Conservation (phyloP, 2,329 filamentous ascomycete species). For the Pestalotiopsis sp. region DNA sequence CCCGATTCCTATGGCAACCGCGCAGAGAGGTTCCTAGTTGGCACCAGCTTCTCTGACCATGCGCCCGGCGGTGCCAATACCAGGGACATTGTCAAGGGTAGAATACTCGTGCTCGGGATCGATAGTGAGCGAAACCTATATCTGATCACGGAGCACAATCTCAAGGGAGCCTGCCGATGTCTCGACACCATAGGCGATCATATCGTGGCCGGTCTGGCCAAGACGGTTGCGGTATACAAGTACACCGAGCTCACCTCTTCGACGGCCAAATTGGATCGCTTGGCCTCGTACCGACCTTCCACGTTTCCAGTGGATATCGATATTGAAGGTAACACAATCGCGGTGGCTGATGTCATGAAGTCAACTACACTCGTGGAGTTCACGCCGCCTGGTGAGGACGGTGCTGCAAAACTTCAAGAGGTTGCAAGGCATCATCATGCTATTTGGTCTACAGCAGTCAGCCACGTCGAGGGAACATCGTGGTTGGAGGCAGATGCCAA, state of each 20-base stretch:
- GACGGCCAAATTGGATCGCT: slow-evolving; percentile 64
- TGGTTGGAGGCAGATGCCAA: slow-evolving; percentile 86
- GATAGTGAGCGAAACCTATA: slow-evolving; percentile 75
- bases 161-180: slow-evolving; percentile 81
- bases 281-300: slow-evolving; percentile 77
- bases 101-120: slow-evolving; percentile 84
- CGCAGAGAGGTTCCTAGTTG: slow-evolving; percentile 85
- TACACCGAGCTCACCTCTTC: slow-evolving; percentile 59
- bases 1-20: slow-evolving; percentile 56
- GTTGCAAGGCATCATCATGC: slow-evolving; percentile 80
- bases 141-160: slow-evolving; percentile 66
- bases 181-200: slow-evolving; percentile 74
- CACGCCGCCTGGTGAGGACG: slow-evolving; percentile 55
- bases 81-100: slow-evolving; percentile 63
- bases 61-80: slow-evolving; percentile 44
- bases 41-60: slow-evolving; percentile 77
- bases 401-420: slow-evolving; percentile 69
- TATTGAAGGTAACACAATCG: slow-evolving; percentile 74
- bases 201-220: slow-evolving; percentile 86
- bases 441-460: slow-evolving; percentile 79
- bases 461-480: slow-evolving; percentile 69
- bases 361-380: slow-evolving; percentile 81
- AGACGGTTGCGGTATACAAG: slow-evolving; percentile 70
- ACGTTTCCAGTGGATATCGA: slow-evolving; percentile 83
- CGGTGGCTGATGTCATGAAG: slow-evolving; percentile 92